A percentile compares a stretch with the other conserved stretches of the same genome.
Evolutionary conservation across 345 rosid genomes (phyloP).

Genomic region (Orychophragmus violaceus): DNA sequence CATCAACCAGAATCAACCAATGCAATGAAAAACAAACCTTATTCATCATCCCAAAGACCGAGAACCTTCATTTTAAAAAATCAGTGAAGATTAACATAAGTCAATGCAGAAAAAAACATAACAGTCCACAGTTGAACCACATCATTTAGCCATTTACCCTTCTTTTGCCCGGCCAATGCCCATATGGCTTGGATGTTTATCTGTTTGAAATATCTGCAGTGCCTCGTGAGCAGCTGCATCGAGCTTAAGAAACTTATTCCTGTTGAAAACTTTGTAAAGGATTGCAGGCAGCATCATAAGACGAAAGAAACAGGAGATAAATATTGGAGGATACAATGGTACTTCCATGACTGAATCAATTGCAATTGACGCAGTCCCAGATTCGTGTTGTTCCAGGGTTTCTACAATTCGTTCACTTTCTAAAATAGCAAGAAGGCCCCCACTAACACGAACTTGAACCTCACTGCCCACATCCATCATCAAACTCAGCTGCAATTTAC

Average conservation of each 20-base stretch:
- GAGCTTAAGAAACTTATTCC: slow-evolving; percentile 85
- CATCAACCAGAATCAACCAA: slow-evolving; percentile 18
- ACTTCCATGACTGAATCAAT: slow-evolving; percentile 73
- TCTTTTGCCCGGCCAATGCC: slow-evolving; percentile 99
- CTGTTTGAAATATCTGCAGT: slow-evolving; percentile 84
- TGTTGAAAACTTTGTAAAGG: slow-evolving; percentile 41
- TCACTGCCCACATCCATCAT: slow-evolving; percentile 97
- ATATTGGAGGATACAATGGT: slow-evolving; percentile 63
- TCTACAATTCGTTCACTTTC: slow-evolving; percentile 90
- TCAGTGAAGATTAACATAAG: slow-evolving; percentile 23
- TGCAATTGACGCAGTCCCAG: slow-evolving; percentile 68
- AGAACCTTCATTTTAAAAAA: slow-evolving; percentile 60
- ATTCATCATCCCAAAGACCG: slow-evolving; percentile 96
- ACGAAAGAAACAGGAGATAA: neutral
- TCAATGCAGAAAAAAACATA: slow-evolving; percentile 4
- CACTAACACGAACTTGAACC: slow-evolving; percentile 85
- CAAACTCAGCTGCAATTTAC: slow-evolving; percentile 63
- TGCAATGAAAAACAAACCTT: slow-evolving; percentile 53
- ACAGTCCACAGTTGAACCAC: slow-evolving; percentile 1
- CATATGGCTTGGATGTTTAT: slow-evolving; percentile 99
- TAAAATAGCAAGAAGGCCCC: slow-evolving; percentile 92
- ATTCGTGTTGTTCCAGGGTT: slow-evolving; percentile 71
- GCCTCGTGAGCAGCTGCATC: slow-evolving; percentile 93
- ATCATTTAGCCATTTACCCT: slow-evolving; percentile 66
- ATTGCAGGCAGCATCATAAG: slow-evolving; percentile 23